Base-by-base conservation (phyloP, 1,284 basidiomycete genomes). In the Wallemia ichthyophaga region DNA sequence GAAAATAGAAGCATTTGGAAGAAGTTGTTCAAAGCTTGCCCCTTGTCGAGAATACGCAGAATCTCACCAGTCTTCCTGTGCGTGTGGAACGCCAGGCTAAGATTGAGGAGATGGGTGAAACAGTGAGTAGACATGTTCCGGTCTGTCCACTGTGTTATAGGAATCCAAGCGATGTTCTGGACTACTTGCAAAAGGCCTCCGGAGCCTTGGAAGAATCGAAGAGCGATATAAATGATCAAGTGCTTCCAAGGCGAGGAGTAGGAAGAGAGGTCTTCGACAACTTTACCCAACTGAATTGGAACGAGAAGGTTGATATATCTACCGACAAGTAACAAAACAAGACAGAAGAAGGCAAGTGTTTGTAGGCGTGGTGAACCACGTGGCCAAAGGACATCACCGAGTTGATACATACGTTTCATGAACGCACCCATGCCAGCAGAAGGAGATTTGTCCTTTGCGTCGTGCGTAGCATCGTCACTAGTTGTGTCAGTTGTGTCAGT, bases 31-130 rank as follows among this genome's bases (percentile, higher is more conserved):
- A 79, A 76, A 1, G 76, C 75, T 1, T 75, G 72, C 15, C 78
- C 78, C 58, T 78, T 73, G 62, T 79, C 78, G n/a, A 81, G 70
- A 61, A 79, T 79, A n/a, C 78, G 72, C 17, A 80, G 70, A 17
- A 80, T 71, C 65, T 81, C 79, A 27, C 78, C 79, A 1, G 78
- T 80, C 70, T 79, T 78, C 61, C 78, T 76, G 62, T 76, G 77
- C 13, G 78, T 81, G 69, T 89, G 82, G 76, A 83, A 91, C n/a
- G 81, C 77, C 64, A 89, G 79, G 9, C 82, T 83, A 24, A 92
- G 76, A 62, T 83, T 82, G 17, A 88, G 73, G 11, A 87, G 69
- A 64, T 85, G 84, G 61, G 84, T 78, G 68, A 82, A 83, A 2
- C 81, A 80, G 60, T 85, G 72, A 64, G 80, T 76, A 0, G 81